Conservation (phyloP, 495 filamentous ascomycete genomes). For the Daldinia vernicosa region DNA sequence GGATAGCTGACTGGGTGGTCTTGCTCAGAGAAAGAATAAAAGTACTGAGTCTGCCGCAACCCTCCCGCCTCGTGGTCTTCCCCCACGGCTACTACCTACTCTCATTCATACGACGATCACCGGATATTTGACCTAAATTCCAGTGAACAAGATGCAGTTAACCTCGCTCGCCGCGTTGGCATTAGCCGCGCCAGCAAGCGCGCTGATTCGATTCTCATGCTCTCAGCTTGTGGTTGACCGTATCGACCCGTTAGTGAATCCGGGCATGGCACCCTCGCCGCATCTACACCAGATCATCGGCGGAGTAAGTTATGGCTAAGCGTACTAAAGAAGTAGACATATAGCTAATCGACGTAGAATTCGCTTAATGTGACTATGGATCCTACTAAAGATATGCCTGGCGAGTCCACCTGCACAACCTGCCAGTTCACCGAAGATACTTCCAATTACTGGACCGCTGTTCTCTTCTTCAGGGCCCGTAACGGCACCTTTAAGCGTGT, state of each 20-base stretch:
- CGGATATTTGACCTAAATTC: not conserved
- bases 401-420: slow-evolving; percentile 42
- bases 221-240: slow-evolving; percentile 48
- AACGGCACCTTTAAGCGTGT: slow-evolving; percentile 54
- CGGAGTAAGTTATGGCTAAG: slow-evolving; percentile 32
- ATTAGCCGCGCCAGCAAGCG: slow-evolving; percentile 43
- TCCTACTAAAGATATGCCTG: slow-evolving; percentile 44
- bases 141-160: slow-evolving; percentile 45
- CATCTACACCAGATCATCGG: slow-evolving; percentile 51
- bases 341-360: slow-evolving; percentile 34
- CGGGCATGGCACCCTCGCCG: slow-evolving; percentile 44
- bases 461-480: slow-evolving; percentile 51
- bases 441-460: slow-evolving; percentile 55
- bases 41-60: slow-evolving; percentile 6
- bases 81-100: not conserved
- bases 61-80: slow-evolving; percentile 1
- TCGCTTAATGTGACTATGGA: slow-evolving; percentile 49
- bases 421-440: slow-evolving; percentile 50
- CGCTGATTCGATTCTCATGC: slow-evolving; percentile 50
- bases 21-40: slow-evolving; percentile 17
- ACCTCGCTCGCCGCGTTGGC: slow-evolving; percentile 43
- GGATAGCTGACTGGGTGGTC: not conserved
- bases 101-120: slow-evolving; percentile 13
- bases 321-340: not conserved
- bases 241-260: slow-evolving; percentile 49